phyloP scores from a whole-genome alignment of 495 filamentous ascomycete genomes.

The Podospora pseudopauciseta region DNA sequence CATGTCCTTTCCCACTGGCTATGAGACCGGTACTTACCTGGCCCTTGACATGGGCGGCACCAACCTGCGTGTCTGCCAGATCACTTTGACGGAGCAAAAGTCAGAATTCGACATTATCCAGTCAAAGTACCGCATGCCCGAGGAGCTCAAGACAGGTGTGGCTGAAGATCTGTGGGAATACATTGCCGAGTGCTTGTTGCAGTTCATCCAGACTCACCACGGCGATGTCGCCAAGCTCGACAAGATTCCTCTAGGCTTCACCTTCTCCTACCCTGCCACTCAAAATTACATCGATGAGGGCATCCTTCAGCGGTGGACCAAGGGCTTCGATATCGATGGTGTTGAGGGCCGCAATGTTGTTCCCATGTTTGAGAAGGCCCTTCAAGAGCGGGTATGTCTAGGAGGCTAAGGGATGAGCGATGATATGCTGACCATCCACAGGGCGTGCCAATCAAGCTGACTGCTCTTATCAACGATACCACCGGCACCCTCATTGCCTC shows the following conservation, averaged over 20 bases:
- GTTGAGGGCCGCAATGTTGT: constrained; percentile 95
- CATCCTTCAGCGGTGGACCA: constrained; percentile 95
- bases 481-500: constrained; percentile 99
- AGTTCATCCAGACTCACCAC: constrained; percentile 94
- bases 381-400: constrained; percentile 66
- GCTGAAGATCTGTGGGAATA: constrained; percentile 96
- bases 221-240: constrained; percentile 56
- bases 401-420: neutral
- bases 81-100: constrained; percentile 82
- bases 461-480: constrained; percentile 94
- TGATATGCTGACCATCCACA: constrained; percentile 26
- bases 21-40: constrained; percentile 87
- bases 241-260: constrained; percentile 86
- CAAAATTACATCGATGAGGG: constrained; percentile 97
- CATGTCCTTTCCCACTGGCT: constrained; percentile 84
- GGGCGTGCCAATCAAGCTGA: constrained; percentile 89
- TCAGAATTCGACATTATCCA: constrained; percentile 98
- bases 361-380: constrained; percentile 81
- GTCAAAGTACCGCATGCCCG: constrained; percentile 96
- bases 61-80: constrained; percentile 96
- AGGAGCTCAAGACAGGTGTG: constrained; percentile 87
- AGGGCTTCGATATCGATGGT: constrained; percentile 95
- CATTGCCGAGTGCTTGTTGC: constrained; percentile 92
- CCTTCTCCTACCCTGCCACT: constrained; percentile 95
- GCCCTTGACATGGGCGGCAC: constrained; percentile 98